These are phyloP conservation scores for Graphiopsis chlorocephala DNA, from an alignment of 2,329 filamentous ascomycete genomes.

Conservation along the genomic window DNA sequence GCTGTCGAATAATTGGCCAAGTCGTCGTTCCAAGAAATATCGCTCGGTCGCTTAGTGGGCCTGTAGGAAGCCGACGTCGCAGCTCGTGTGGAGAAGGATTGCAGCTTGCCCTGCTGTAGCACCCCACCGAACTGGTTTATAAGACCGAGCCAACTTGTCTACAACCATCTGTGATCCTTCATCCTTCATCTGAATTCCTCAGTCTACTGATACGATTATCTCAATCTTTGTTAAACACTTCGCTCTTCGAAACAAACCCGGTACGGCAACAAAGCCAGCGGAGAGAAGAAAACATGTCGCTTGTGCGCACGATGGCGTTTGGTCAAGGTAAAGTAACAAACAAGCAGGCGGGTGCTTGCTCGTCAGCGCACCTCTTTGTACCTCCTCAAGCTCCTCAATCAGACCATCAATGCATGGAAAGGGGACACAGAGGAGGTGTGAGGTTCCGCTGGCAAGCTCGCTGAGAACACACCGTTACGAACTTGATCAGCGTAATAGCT, in stretches of 20 bases:
- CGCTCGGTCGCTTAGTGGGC: conserved; percentile 2
- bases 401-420: too few relatives aligned
- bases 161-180: background rate
- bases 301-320: conserved; percentile 3
- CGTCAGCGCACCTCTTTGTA: conserved; percentile 20
- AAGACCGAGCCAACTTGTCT: background rate
- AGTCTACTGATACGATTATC: background rate
- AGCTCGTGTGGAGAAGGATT: conserved; percentile 5
- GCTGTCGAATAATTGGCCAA: background rate
- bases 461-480: conserved; percentile 75
- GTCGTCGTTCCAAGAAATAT: background rate
- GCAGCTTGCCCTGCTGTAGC: conserved; percentile 1
- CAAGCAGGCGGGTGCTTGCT: conserved; percentile 42
- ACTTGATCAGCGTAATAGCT: conserved; percentile 88
- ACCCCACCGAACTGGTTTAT: background rate
- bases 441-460: conserved; percentile 25
- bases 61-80: conserved; percentile 6
- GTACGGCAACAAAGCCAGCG: conserved; percentile 6
- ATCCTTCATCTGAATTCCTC: background rate
- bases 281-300: conserved; percentile 1
- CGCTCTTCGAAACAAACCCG: background rate
- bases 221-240: background rate
- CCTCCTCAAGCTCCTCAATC: too few relatives aligned
- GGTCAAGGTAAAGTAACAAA: conserved; percentile 45
- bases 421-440: background rate